Percentiles rank a stretch among this genome's conserved stretches.
Conservation (phyloP, 2,329 filamentous ascomycete species). For the Aspergillus pseudoterreus region DNA sequence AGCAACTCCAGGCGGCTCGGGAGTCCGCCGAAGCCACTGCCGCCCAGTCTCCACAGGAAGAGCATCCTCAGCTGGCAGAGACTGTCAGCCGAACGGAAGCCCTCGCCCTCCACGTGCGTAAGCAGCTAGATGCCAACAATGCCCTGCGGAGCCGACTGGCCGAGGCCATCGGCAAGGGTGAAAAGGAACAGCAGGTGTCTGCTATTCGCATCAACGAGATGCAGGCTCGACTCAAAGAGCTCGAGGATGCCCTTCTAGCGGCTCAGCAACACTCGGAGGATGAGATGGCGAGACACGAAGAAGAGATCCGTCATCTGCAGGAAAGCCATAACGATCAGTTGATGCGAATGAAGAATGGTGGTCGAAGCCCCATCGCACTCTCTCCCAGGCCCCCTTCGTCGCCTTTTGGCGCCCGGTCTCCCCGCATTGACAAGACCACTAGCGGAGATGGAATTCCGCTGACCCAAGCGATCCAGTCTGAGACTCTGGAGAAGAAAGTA, state of each 20-base stretch:
- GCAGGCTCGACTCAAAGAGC: constrained; percentile 71
- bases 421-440: constrained; percentile 59
- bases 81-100: constrained; percentile 76
- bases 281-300: constrained; percentile 76
- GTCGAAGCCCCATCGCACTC: constrained; percentile 43
- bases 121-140: constrained; percentile 75
- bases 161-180: constrained; percentile 76
- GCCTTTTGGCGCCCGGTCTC: constrained; percentile 57
- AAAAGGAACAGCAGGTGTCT: constrained; percentile 75
- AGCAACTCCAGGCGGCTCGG: constrained; percentile 66
- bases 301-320: constrained; percentile 71
- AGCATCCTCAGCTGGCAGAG: constrained; percentile 64
- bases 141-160: constrained; percentile 71
- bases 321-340: constrained; percentile 76
- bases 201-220: constrained; percentile 78
- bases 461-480: constrained; percentile 69
- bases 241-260: constrained; percentile 79
- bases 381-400: constrained; percentile 60
- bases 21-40: constrained; percentile 64
- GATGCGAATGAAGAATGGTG: constrained; percentile 61
- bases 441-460: constrained; percentile 58
- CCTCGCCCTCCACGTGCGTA: constrained; percentile 72
- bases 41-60: constrained; percentile 68
- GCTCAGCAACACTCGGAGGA: constrained; percentile 87
- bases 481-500: constrained; percentile 72